Conservation (phyloP, 179 eudicot genomes). For the Corrigiola litoralis region DNA sequence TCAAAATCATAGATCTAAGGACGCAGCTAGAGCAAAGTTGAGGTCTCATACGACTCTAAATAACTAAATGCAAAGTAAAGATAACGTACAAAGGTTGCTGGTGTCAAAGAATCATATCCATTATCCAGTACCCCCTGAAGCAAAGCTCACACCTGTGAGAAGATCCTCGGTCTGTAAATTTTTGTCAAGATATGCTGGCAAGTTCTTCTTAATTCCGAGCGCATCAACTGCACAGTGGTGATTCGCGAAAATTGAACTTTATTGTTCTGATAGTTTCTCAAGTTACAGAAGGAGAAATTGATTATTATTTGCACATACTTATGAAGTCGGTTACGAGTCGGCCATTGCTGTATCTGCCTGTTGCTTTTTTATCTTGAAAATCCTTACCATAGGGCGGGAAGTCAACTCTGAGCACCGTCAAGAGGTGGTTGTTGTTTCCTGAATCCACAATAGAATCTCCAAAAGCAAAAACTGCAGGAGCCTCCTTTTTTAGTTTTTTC, state of each 20-base stretch:
- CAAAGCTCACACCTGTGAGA: slow-evolving; percentile 26
- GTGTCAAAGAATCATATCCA: slow-evolving; percentile 17
- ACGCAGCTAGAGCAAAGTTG: too few relatives aligned
- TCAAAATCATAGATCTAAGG: too few relatives aligned
- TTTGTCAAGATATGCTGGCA: slow-evolving; percentile 24
- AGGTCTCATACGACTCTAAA: too few relatives aligned
- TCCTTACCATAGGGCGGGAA: slow-evolving; percentile 17
- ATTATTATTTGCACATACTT: not conserved
- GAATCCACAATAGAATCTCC: slow-evolving; percentile 15
- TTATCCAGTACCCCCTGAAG: slow-evolving; percentile 9
- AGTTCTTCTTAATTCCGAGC: slow-evolving; percentile 15
- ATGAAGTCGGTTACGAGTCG: slow-evolving; percentile 10
- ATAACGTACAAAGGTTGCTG: not conserved
- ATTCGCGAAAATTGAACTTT: not conserved
- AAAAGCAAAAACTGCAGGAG: slow-evolving; percentile 14
- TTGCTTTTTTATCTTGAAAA: slow-evolving; percentile 6
- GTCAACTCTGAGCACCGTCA: slow-evolving; percentile 11
- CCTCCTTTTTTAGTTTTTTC: slow-evolving; percentile 3
- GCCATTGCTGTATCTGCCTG: slow-evolving; percentile 20
- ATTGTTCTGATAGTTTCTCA: not conserved
- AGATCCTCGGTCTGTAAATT: slow-evolving; percentile 9
- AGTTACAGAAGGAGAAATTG: not conserved
- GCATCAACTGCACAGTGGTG: slow-evolving; percentile 10
- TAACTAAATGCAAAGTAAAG: not conserved
- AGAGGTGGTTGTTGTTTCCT: slow-evolving; percentile 11